phyloP scores from a whole-genome alignment of 1,139 yeast genomes.

The Pichia sp. region DNA sequence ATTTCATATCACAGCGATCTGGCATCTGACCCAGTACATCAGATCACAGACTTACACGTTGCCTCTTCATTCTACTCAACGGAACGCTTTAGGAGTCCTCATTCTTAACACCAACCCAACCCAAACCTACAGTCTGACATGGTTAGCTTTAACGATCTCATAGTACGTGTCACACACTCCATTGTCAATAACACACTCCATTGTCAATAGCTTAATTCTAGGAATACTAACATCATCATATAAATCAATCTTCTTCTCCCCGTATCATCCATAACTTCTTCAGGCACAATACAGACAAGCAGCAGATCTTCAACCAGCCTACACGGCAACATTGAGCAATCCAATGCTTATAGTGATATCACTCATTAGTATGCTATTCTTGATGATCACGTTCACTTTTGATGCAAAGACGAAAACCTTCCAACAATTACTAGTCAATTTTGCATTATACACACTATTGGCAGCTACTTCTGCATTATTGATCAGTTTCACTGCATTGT shows the following conservation, averaged over 20 bases:
- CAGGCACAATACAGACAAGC: slow-evolving; percentile 5
- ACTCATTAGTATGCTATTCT: slow-evolving; percentile 1
- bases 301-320: slow-evolving; percentile 1
- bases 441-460: slow-evolving; percentile 12
- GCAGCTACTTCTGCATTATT: slow-evolving; percentile 19
- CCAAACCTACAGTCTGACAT: slow-evolving; percentile 1
- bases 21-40: no score
- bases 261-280: no score
- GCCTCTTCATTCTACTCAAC: no score
- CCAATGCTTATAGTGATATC: slow-evolving; percentile 1
- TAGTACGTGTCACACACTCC: slow-evolving; percentile 5
- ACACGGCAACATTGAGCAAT: slow-evolving; percentile 3
- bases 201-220: no score
- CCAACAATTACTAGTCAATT: slow-evolving; percentile 1
- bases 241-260: no score
- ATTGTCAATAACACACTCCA: no score
- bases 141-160: slow-evolving; percentile 4
- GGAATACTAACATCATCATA: no score
- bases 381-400: slow-evolving; percentile 8
- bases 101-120: background rate
- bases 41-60: no score
- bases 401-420: slow-evolving; percentile 6
- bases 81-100: no score
- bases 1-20: no score
- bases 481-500: slow-evolving; percentile 23